Base-by-base conservation (phyloP, 2,329 filamentous ascomycete genomes). In the Helminthosporium solani region DNA sequence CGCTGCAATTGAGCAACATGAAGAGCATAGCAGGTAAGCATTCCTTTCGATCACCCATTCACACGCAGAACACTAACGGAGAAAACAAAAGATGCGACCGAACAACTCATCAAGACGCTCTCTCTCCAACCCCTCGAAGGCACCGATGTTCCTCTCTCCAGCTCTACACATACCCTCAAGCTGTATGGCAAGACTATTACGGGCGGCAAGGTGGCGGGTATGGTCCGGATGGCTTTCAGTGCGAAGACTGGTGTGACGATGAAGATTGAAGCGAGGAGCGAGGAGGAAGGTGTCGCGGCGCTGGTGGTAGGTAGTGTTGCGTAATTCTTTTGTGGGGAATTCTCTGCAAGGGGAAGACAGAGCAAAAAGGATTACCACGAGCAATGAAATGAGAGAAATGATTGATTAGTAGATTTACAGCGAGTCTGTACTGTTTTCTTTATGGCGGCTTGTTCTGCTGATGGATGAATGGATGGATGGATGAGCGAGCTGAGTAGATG, bases 61-160 rank as follows among this genome's bases (percentile, higher is more conserved):
- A 21, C 8, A n/a, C 19, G 33, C 7, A 14, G 14, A 6, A 8
- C 12, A 41, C 60, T 67, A 48, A 68, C 46, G 20, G 5, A 14
- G 30, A 39, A 57, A 70, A 88, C 94, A 39, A 57, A 70, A 88
- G 94, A 97, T 73, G 94, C 94, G 19, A 95, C 91, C 36, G 92
- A 97, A 71, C 85, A 94, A 75, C 81, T 99, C 49, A 82, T 88
- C 64, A 88, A 90, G 71, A 81, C 87, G 1, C 80, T 99, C 20
- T 96, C 90, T 25, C 78, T 99, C 63, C 94, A 97, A 71, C 89
- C 94, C 11, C 81, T 99, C 36, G 94, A 99, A 61, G 94, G 92
- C 59, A 95, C 88, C 25, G 94, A 99, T 57, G 85, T 99, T 31
- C 87, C 90, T 0, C 78, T 96, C 58, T 95, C 86, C 66, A 86